Base-by-base conservation (phyloP, 352 stramenopile species). In the Phytophthora colocasiae region DNA sequence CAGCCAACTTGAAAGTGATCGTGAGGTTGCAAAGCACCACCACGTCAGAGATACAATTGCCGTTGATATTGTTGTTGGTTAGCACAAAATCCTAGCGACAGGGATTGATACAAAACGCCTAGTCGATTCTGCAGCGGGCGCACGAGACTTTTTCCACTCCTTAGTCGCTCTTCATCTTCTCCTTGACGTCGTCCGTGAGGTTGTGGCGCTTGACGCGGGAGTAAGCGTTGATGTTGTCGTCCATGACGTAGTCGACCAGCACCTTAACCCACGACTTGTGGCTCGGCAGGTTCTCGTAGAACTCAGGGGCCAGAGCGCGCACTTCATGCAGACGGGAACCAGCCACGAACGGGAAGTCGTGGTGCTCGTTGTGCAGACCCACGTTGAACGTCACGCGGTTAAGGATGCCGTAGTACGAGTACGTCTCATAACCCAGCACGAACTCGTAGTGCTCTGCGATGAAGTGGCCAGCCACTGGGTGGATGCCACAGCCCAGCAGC, bases 351-450 rank as follows among this genome's bases (percentile, higher is more conserved):
- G 96, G 94, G 74, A 99, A 99, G 77, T 99, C 97, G 72, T 99
- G 97, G 80, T 99, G 97, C 77, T 99, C 96, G 75, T 99, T 99
- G 83, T 99, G 97, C 69, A 98, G 97, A 19, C 97, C 97, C 19
- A 99, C 97, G 78, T 99, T 99, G 71, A 98, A 99, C 44, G 94
- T 97, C 46, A 99, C 73, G 59, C 83, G 93, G 83, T 99, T 99
- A 32, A 99, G 82, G 22, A 92, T 89, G 62, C 97, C 97, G 73
- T 99, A 99, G 87, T 99, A 99, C 57, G 90, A 98, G 77, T 98
- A 99, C 38, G 97, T 99, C 77, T 99, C 96, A 56, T 98, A 90
- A 58, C 96, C 95, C 31, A 96, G 73, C 57, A 95, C 83, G 69
- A 99, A 98, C 41, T 97, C 90, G 73, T 98, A 99, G 80, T 99